Evolutionary conservation across 2,329 filamentous ascomycete species (phyloP), one percentile per base, ranked within the genome.

Genomic region (Scolecobasidium constrictum): DNA sequence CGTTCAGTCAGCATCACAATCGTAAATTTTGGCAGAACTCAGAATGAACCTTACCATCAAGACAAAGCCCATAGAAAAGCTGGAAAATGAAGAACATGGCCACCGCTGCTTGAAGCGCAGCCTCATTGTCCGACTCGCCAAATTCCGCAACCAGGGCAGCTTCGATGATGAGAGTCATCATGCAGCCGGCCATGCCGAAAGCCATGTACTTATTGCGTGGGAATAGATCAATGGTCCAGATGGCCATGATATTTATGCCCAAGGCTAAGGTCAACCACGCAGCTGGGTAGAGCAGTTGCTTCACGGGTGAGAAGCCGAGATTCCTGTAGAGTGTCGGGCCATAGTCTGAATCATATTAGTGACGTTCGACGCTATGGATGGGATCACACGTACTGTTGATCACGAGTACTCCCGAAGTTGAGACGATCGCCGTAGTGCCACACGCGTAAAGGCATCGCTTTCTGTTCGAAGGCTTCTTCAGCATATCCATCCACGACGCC

Each of bases 241-340:
- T 52, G 2, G 48, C 48, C 46, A 55, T 49, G 12, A 45, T 40
- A 34, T 53, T 54, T 5, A 53, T 42, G 12, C 55, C 53, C 2
- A 54, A 43, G 6, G 53, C 49, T 5, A 54, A 45, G 1, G 54
- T 56, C 2, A 57, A 48, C 55, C 54, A 56, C 6, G 50, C 55
- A 13, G 52, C 54, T 11, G 48, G 51, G 31, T 55, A 55, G 2
- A 58, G 44, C 1, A 58, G 49, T 40, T 55, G 52, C 19, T 52
- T 53, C 6, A 45, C 47, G 13, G 49, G 45, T n/a, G 46, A 44
- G 44, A 53, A 57, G 7, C 55, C 55, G 3, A 57, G 49, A 9
- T 52, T 50, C 38, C 51, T 54, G 46, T 58, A 57, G 1, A 58
- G 42, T 1, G 49, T 51, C 5, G 53, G 53, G 3, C 53, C 52